Conservation (phyloP, 2,329 filamentous ascomycete species). For the Cladosporium oxysporum region DNA sequence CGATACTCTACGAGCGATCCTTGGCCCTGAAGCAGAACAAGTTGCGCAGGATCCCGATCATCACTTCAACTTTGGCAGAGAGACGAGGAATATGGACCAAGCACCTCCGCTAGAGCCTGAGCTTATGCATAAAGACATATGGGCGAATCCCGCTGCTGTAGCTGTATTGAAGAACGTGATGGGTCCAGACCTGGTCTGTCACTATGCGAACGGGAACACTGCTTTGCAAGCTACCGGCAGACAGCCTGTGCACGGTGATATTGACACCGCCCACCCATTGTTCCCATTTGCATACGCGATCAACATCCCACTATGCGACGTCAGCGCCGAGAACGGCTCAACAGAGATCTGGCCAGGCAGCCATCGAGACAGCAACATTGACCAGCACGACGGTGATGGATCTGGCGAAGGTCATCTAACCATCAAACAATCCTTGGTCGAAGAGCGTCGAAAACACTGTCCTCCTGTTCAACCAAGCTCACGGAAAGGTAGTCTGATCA, state of each 20-base stretch:
- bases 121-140: conserved; percentile 48
- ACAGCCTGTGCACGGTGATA: conserved; percentile 62
- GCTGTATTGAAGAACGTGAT: background rate
- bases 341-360: conserved; percentile 64
- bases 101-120: conserved; percentile 41
- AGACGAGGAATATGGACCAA: conserved; percentile 43
- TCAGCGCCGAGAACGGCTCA: conserved; percentile 55
- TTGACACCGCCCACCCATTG: conserved; percentile 57
- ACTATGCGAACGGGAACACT: conserved; percentile 61
- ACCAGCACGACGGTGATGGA: conserved; percentile 51
- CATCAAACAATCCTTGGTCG: conserved; percentile 41
- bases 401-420: conserved; percentile 55
- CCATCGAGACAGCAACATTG: conserved; percentile 41
- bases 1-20: conserved; percentile 35
- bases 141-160: conserved; percentile 43
- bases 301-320: conserved; percentile 56
- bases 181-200: conserved; percentile 38
- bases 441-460: conserved; percentile 35
- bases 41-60: conserved; percentile 34
- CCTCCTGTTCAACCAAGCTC: conserved; percentile 55
- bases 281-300: conserved; percentile 59
- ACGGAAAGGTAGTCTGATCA: conserved; percentile 57
- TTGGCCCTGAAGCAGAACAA: conserved; percentile 36
- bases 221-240: conserved; percentile 50
- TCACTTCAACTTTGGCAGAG: conserved; percentile 36